These are phyloP conservation scores for Tremella yokohamensis DNA, from an alignment of 768 basidiomycete genomes.

Conservation along the genomic window DNA sequence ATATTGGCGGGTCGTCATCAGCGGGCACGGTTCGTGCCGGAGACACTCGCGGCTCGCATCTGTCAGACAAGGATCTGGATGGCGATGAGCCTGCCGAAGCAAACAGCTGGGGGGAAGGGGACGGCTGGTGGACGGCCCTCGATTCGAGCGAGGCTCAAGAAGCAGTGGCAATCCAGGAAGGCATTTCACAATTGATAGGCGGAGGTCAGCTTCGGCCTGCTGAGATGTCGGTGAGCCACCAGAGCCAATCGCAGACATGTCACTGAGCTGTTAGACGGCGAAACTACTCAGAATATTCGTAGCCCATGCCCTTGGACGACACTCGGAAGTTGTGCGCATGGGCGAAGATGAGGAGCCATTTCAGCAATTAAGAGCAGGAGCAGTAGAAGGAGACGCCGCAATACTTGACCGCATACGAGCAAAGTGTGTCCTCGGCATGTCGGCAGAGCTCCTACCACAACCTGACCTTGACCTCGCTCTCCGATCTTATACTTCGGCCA, in stretches of 20 bases:
- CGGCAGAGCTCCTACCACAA: constrained; percentile 56
- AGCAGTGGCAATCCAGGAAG: constrained; percentile 58
- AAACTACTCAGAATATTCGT: constrained; percentile 71
- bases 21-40: not conserved
- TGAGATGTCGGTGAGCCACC: constrained; percentile 24
- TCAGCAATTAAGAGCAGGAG: constrained; percentile 6
- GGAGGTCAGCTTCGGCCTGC: constrained; percentile 23
- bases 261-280: constrained; percentile 57
- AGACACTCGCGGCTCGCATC: constrained; percentile 20
- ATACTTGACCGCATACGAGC: constrained; percentile 71
- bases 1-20: constrained; percentile 6
- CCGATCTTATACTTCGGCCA: constrained; percentile 33
- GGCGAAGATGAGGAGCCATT: constrained; percentile 10
- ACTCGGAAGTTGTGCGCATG: constrained; percentile 60
- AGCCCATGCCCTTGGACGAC: constrained; percentile 69
- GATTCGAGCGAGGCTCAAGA: constrained; percentile 61
- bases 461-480: constrained; percentile 29
- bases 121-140: constrained; percentile 63
- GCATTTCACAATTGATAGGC: constrained; percentile 48
- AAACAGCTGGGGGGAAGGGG: constrained; percentile 50
- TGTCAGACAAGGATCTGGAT: constrained; percentile 56
- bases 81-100: constrained; percentile 54
- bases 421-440: constrained; percentile 77
- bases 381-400: constrained; percentile 61
- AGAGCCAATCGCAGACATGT: not conserved